Base-by-base conservation (phyloP, 352 stramenopile species). In the Phytophthora ohioensis region DNA sequence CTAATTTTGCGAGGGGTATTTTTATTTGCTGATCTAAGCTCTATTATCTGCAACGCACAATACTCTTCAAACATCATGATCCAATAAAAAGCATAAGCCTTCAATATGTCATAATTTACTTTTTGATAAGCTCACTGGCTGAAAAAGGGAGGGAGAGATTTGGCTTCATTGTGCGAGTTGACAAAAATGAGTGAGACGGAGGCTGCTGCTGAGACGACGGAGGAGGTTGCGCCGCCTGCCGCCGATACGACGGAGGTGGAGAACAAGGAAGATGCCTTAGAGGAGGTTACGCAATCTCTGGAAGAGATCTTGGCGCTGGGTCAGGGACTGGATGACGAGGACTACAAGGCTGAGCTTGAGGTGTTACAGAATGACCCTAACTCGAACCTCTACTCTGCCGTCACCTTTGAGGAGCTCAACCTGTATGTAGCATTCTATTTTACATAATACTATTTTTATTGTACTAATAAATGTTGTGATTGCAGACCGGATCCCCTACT, bases 301-400 rank as follows among this genome's bases (percentile, higher is more conserved):
- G 88, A 95, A 57, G 84, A 95, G 39, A 86, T 95, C 51, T 65
- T 95, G 53, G 86, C 88, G 63, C 81, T 95, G 36, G 88, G 88
- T 53, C 88, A 95, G 64, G 88, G 88, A 1, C 81, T 95, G 59
- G 88, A 95, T 66, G 88, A 95, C 51, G 64, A 95, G 68, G 88
- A 95, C 74, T 95, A 95, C 82, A 95, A 93, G 69, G 86, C 87
- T 42, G 84, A 91, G 72, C 79, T 92, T 32, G 82, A 95, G 52
- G 81, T 95, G 62, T 71, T 95, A 41, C 88, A 93, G 81, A 94
- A 94, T 67, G 82, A 94, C 71, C 85, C 87, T 34, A 92, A 90
- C 71, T 94, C 88, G 9, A 93, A 94, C 66, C 65, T 95, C 27
- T 95, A 85, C 67, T 94, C 88, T 64, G 88, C 88, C 60, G 85